Conservation (phyloP, 257 asterid genomes). For the Solanum habrochaites region DNA sequence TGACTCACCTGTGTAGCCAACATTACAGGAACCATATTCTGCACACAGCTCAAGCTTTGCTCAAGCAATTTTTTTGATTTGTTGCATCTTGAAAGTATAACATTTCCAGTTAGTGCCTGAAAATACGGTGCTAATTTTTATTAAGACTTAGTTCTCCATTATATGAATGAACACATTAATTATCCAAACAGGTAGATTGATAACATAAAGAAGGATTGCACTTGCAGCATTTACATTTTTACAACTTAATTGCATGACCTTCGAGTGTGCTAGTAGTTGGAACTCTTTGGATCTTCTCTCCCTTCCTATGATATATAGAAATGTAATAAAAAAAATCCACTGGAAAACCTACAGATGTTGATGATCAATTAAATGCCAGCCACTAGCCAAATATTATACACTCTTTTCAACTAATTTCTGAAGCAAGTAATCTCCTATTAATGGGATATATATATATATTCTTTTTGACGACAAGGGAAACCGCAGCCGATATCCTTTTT, state of each 20-base stretch:
- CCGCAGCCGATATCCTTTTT: too few species aligned
- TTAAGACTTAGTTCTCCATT: neutral
- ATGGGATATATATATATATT: neutral
- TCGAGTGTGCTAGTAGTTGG: neutral
- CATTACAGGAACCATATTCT: slow-evolving; percentile 57
- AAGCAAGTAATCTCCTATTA: neutral
- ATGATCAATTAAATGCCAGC: neutral
- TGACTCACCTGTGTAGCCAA: slow-evolving; percentile 58
- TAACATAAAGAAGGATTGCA: neutral
- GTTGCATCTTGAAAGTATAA: slow-evolving; percentile 57
- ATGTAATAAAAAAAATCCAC: neutral
- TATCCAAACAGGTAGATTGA: neutral
- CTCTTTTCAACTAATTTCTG: neutral
- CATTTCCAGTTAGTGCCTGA: slow-evolving; percentile 88
- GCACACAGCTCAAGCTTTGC: slow-evolving; percentile 59
- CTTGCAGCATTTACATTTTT: neutral
- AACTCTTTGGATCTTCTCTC: neutral
- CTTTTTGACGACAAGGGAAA: too few species aligned
- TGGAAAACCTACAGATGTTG: neutral
- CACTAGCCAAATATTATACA: neutral
- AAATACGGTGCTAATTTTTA: neutral
- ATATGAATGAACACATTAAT: neutral
- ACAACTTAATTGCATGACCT: neutral
- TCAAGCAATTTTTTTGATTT: slow-evolving; percentile 47
- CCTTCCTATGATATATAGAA: neutral